phyloP scores from a whole-genome alignment of 257 asterid genomes.

The Catharanthus roseus region DNA sequence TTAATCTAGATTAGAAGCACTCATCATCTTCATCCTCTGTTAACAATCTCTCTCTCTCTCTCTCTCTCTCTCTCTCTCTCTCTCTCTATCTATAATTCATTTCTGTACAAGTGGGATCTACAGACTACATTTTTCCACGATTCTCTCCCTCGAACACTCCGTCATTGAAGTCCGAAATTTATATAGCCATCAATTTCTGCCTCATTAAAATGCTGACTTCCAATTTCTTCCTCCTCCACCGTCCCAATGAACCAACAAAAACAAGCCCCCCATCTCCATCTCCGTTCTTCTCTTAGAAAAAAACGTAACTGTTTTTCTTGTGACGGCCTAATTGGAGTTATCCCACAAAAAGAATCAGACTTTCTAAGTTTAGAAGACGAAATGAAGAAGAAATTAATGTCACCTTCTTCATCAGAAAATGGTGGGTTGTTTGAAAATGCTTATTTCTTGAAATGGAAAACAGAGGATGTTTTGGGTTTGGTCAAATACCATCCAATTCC shows the following conservation, averaged over 20 bases:
- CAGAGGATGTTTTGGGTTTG: constrained; percentile 29
- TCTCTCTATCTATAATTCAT: no score
- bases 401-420: background rate
- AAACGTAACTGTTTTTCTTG: constrained; percentile 20
- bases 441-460: constrained; percentile 29
- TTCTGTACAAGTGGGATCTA: background rate
- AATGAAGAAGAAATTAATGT: constrained; percentile 13
- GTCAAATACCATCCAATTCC: constrained; percentile 30
- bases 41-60: background rate
- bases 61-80: no score
- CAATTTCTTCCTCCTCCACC: background rate
- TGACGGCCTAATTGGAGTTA: constrained; percentile 15
- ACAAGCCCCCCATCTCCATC: constrained; percentile 25
- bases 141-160: constrained; percentile 29
- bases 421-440: constrained; percentile 20
- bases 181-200: no score
- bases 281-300: background rate
- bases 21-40: background rate
- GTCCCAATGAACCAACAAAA: constrained; percentile 35
- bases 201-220: background rate
- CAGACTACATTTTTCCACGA: background rate
- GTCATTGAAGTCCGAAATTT: constrained; percentile 19
- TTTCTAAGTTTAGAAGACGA: background rate
- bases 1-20: no score
- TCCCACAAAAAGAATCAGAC: background rate